Evolutionary conservation across 441 rosid genomes (phyloP), one percentile per base, ranked within the genome.

Genomic region (Euphorbia schlechtendalii): DNA sequence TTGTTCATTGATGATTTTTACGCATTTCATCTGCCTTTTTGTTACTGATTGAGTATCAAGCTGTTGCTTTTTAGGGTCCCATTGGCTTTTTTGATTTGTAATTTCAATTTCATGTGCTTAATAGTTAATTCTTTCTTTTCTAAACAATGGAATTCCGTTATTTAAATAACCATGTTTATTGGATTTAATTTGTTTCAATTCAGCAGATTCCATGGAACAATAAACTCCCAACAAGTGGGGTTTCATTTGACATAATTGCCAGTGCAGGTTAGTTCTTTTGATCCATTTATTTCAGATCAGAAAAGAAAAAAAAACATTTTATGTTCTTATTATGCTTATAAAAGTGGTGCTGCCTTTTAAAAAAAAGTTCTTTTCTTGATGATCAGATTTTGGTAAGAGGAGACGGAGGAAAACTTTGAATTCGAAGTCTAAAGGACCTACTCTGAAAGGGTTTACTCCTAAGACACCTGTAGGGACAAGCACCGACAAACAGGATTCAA

Each of bases 331-430:
- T 41, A 3, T 25, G 14, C 40, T 5, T 36, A 36, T 36, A 5
- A 36, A 36, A 36, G 40, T 9, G 40, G 40, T 9, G 40, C 10
- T 36, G 40, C 40, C 40, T 46, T 40, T 65, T n/a, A n/a, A 15
- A 25, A 20, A 24, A 56, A 59, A 66, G 52, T 60, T 4, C 65
- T 56, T 76, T 60, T n/a, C 24, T 62, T 41, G 61, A 20, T 57
- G 6, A 56, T 65, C 77, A 90, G 99, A 93, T 74, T 93, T 83
- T 80, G 76, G 89, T 10, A 78, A 72, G 81, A 82, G 79, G 85
- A 93, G 80, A 76, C 84, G 70, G 22, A 82, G 80, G 73, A 86
- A 69, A 71, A 56, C 65, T 25, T 70, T 86, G 17, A 68, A 76
- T 48, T 77, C 83, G 27, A 80, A 79, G 58, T 74, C 90, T 13